Evolutionary conservation across 306 rosid species (phyloP).

Genomic region (Geum urbanum): DNA sequence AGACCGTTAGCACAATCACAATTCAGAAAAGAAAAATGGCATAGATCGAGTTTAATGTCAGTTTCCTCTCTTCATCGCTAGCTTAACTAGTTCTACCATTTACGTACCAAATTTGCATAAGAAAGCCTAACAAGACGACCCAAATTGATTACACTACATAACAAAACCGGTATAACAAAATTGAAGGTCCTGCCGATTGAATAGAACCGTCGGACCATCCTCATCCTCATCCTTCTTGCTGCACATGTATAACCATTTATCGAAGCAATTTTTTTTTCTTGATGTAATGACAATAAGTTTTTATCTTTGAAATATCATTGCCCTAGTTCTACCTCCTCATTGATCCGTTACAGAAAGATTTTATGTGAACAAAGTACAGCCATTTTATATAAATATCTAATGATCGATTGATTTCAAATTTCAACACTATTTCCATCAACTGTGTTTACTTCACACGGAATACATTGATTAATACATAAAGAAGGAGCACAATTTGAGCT

Average conservation of each 20-base stretch:
- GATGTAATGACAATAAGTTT: no score
- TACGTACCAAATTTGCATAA: background rate
- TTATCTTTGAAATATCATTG: no score
- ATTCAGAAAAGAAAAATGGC: background rate
- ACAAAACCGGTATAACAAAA: background rate
- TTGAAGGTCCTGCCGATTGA: background rate
- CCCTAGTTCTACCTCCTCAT: no score
- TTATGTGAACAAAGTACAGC: background rate
- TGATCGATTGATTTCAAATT: background rate
- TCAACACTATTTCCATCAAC: background rate
- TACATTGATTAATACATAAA: slow-evolving; percentile 7
- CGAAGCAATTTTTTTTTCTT: no score
- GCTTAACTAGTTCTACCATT: background rate
- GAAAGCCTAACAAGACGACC: slow-evolving; percentile 2
- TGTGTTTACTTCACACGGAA: background rate
- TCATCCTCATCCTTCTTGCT: background rate
- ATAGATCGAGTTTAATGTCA: background rate
- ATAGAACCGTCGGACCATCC: background rate
- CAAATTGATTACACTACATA: background rate
- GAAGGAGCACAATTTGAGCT: background rate
- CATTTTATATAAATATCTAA: background rate
- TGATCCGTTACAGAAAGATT: background rate
- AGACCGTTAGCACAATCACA: background rate
- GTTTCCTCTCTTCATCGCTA: background rate
- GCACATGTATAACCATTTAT: no score